Evolutionary conservation across 1,139 yeast species (phyloP), one percentile per base, ranked within the genome.

Genomic region (Lodderomyces theae): DNA sequence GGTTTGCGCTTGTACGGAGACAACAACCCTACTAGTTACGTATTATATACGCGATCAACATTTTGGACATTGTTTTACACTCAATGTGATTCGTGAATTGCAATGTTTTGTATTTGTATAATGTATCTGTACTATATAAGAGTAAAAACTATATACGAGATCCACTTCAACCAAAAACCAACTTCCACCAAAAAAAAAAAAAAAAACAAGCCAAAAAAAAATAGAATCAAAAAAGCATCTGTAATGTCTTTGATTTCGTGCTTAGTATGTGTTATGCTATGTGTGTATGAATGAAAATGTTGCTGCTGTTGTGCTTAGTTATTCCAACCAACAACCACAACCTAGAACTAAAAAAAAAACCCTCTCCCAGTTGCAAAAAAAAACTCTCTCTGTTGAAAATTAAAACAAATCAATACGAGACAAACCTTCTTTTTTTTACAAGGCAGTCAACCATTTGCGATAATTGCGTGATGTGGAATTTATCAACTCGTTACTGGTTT

Each of bases 391-490:
- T 15, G 31, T 28, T n/a, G 15, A 28, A 28, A 19, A 19, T 19
- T 8, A 19, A 19, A 19, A 19, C 8, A 21, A 23, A 4, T 12
- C 16, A 26, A 26, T 12, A 26, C 8, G 5, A 26, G 4, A 12
- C 4, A 10, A 12, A 23, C 26, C 26, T n/a, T n/a, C 11, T 23
- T 23, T 9, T 17, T 7, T 29, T 34, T 34, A 42, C 31, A 42
- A 42, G 18, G 46, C 43, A 36, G 42, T 40, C 47, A 69, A 59
- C 75, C 75, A 69, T 51, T 68, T 68, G 44, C 74, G 63, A 54
- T 69, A 69, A 52, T 69, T 69, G 44, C 66, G 65, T 25, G 70
- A 63, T 35, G 74, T 68, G 30, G 69, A 60, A 34, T 50, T 53
- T 29, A 53, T 33, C 34, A 51, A 43, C 26, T 49, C 53, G 15